phyloP scores from a whole-genome alignment of 2,329 filamentous ascomycete genomes.

The Nemania bipapillata region DNA sequence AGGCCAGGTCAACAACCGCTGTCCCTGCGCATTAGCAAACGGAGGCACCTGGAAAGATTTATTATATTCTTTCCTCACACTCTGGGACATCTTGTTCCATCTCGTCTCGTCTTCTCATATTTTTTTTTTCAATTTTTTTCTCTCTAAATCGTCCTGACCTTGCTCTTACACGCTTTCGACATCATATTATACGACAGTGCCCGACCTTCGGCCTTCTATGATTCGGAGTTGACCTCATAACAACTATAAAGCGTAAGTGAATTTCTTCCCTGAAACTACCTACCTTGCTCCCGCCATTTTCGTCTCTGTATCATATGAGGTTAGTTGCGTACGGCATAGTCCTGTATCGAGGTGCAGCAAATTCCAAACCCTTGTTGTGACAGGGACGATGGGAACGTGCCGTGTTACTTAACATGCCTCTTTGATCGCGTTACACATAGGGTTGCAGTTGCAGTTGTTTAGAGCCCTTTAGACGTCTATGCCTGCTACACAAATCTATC shows the following conservation, averaged over 20 bases:
- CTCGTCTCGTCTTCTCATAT: not conserved
- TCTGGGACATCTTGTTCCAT: not conserved
- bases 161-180: not conserved
- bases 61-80: too few species aligned
- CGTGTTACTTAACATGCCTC: conserved; percentile 2
- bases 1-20: conserved; percentile 8
- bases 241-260: conserved; percentile 21
- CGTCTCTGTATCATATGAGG: conserved; percentile 6
- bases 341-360: conserved; percentile 6
- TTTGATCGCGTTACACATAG: too few species aligned
- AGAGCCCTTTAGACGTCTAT: conserved; percentile 1
- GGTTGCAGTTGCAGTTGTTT: not conserved
- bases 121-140: not conserved
- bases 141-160: not conserved
- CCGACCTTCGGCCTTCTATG: conserved; percentile 15
- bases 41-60: not conserved
- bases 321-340: not conserved
- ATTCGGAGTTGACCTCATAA: conserved; percentile 20
- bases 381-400: not conserved
- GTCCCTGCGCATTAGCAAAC: conserved; percentile 24
- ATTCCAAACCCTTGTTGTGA: not conserved
- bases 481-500: too few species aligned
- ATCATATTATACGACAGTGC: not conserved
- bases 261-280: not conserved
- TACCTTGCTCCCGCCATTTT: not conserved